Evolutionary conservation across 495 filamentous ascomycete species (phyloP).

Genomic region (Aspergillus leporis): DNA sequence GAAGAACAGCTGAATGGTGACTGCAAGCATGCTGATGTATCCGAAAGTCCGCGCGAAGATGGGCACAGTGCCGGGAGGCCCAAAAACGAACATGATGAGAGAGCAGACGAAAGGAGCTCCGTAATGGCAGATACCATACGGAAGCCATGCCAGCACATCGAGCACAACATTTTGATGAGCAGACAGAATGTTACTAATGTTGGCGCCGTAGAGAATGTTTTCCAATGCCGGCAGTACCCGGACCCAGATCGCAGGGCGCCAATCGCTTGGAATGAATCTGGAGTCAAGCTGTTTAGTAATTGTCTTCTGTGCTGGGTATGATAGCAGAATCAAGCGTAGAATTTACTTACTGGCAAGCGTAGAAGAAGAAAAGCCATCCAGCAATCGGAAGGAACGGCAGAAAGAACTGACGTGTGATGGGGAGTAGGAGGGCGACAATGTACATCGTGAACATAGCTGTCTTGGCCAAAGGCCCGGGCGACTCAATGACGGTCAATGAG

Average conservation of each 20-base stretch:
- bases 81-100: constrained; percentile 78
- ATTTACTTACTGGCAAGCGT: constrained; percentile 76
- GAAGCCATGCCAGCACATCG: constrained; percentile 88
- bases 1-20: constrained; percentile 82
- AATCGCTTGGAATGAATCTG: constrained; percentile 83
- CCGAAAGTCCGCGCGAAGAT: constrained; percentile 85
- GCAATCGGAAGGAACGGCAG: constrained; percentile 82
- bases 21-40: constrained; percentile 86
- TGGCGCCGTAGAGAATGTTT: constrained; percentile 94
- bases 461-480: constrained; percentile 71
- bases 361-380: constrained; percentile 85
- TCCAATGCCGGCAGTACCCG: constrained; percentile 92
- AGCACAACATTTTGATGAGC: constrained; percentile 79
- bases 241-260: constrained; percentile 90
- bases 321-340: no score
- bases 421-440: constrained; percentile 71
- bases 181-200: constrained; percentile 92
- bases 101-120: constrained; percentile 77
- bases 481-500: constrained; percentile 75
- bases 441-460: constrained; percentile 64
- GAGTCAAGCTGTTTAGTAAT: constrained; percentile 20
- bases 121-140: constrained; percentile 89
- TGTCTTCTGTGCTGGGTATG: neutral
- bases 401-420: constrained; percentile 89
- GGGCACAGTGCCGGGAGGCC: constrained; percentile 78